These are phyloP conservation scores for Colletotrichum cereale DNA, from an alignment of 2,329 filamentous ascomycete genomes.

Conservation along the genomic window DNA sequence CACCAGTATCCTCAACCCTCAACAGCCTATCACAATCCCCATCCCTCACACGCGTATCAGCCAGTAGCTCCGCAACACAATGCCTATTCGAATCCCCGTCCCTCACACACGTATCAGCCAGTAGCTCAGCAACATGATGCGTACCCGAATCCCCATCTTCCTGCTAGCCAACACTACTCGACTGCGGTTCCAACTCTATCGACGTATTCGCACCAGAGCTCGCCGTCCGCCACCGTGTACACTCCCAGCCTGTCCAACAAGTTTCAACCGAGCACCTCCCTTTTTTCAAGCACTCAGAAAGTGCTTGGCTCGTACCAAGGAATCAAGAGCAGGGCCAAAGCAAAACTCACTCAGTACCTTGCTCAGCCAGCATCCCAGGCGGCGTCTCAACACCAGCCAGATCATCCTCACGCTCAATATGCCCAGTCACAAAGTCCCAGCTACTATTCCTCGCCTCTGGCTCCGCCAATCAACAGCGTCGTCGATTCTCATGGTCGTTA, in stretches of 20 bases:
- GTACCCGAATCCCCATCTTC: neutral
- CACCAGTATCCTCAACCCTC: neutral
- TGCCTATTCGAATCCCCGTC: neutral
- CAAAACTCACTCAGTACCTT: slow-evolving; percentile 15
- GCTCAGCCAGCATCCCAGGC: neutral
- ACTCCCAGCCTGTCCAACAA: neutral
- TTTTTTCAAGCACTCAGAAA: slow-evolving; percentile 9
- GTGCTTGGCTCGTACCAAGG: slow-evolving; percentile 14
- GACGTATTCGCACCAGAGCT: neutral
- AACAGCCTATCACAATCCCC: neutral
- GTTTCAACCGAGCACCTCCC: neutral
- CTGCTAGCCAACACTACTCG: neutral
- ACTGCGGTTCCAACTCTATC: neutral
- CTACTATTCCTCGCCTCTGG: neutral
- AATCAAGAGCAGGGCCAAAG: slow-evolving; percentile 4
- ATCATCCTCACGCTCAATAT: neutral
- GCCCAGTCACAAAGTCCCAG: neutral
- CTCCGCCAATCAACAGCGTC: neutral
- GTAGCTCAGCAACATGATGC: neutral
- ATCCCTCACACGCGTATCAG: neutral
- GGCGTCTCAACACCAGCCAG: neutral
- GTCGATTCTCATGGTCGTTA: too few relatives aligned
- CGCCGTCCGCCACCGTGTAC: neutral
- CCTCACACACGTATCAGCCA: neutral
- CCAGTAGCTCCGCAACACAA: neutral